phyloP scores from a whole-genome alignment of 805 yeast species.

The Yamadazyma scolyti region DNA sequence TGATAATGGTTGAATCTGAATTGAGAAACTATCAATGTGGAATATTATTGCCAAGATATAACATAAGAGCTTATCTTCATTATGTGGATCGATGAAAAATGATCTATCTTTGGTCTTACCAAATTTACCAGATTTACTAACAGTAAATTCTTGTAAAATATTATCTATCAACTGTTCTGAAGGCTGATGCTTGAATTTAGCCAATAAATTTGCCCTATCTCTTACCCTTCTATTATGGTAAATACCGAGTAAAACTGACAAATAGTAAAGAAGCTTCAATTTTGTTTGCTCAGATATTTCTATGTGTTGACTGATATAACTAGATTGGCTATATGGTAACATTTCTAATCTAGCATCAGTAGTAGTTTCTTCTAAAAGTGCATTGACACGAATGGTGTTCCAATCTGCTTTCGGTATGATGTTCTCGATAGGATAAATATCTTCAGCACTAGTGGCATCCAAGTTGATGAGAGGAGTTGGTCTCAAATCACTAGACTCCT shows the following conservation, averaged over 20 bases:
- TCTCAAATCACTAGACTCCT: conserved; percentile 59
- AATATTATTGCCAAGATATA: conserved; percentile 68
- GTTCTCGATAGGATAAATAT: conserved; percentile 69
- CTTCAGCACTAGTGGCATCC: conserved; percentile 80
- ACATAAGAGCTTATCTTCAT: conserved; percentile 83
- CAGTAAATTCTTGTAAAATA: conserved; percentile 67
- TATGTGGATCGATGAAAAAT: conserved; percentile 81
- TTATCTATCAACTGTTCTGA: conserved; percentile 72
- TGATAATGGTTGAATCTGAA: conserved; percentile 78
- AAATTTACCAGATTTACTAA: conserved; percentile 55
- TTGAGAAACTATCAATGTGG: conserved; percentile 70
- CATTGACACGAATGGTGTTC: conserved; percentile 57
- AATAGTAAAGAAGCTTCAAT: conserved; percentile 71
- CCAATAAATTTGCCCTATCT: conserved; percentile 55
- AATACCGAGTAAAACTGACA: conserved; percentile 75
- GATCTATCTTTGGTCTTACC: conserved; percentile 75
- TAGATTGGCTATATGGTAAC: conserved; percentile 62
- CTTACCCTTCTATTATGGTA: conserved; percentile 67
- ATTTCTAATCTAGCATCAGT: conserved; percentile 48
- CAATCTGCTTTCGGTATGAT: conserved; percentile 70
- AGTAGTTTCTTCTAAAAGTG: conserved; percentile 52
- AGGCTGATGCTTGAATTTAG: conserved; percentile 59
- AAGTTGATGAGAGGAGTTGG: conserved; percentile 78
- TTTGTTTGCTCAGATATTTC: conserved; percentile 44
- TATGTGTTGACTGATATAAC: conserved; percentile 41